Base-by-base conservation (phyloP, 768 basidiomycete species). In the Suillus ampliporus region DNA sequence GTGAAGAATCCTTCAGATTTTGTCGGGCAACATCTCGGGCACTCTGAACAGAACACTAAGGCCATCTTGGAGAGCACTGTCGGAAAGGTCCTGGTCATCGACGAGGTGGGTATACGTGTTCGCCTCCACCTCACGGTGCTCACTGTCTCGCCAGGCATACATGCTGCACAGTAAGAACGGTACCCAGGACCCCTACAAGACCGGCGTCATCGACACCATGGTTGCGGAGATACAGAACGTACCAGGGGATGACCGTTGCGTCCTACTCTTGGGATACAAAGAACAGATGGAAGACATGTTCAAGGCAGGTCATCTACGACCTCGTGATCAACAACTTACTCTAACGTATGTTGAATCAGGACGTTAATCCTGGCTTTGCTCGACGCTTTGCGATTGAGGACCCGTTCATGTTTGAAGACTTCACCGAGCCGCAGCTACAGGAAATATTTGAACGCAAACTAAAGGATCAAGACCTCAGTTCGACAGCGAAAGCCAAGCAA, bases 261-360 rank as follows among this genome's bases (percentile, higher is more conserved):
- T 91, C 0, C 74, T 91, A 11, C 71, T 90, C 44, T 69, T 89
- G 1, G 89, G 89, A 0, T 91, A 90, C 72, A 84, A 85, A 61
- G 78, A 83, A 5, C 79, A 89, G 67, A 90, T 90, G 82, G 70
- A 74, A n/a, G 85, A 90, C 28, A 91, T 91, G 90, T 90, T 90
- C 73, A 86, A 89, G 77, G 89, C 83, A 70, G 51, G 76, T 64
- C 31, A 31, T 6, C 19, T 31, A 35, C 13, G 51, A 7, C 17
- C 23, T 48, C n/a, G 34, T 34, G 2, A 1, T 5, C 14, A 28
- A 3, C 3, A 5, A 1, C 19, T 48, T 3, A 10, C 47, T 10
- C 23, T 65, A 31, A 63, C 51, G 51, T 6, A 46, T 17, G 14
- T 47, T 8, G 14, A 38, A 31, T 3, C 58, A 90, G 89, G 86